phyloP scores from a whole-genome alignment of 352 stramenopile genomes.

The Stramenopiles sp. region DNA sequence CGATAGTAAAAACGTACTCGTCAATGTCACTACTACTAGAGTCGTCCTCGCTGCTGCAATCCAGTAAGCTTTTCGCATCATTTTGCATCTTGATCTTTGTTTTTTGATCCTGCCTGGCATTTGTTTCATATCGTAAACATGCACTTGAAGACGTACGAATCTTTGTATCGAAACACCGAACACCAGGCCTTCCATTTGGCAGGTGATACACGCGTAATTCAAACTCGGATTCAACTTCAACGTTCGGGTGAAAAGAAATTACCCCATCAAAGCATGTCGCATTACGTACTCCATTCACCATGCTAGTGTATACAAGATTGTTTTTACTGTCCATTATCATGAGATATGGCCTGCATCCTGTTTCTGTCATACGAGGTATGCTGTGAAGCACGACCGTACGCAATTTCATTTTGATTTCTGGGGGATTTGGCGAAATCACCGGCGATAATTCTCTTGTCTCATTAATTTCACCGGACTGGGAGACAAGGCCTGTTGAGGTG shows the following conservation, averaged over 20 bases:
- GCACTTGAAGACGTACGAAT: background rate
- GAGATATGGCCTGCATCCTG: background rate
- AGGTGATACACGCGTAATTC: background rate
- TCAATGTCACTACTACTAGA: too few species aligned
- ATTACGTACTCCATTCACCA: background rate
- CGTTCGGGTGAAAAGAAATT: background rate
- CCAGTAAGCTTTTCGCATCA: too few species aligned
- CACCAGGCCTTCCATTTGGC: background rate
- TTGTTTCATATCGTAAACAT: too few species aligned
- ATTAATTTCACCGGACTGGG: too few species aligned
- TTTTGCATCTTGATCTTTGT: too few species aligned
- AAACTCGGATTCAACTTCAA: background rate
- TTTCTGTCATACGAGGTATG: background rate
- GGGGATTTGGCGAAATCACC: too few species aligned
- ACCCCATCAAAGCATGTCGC: background rate
- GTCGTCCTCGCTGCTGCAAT: too few species aligned
- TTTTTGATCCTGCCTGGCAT: too few species aligned
- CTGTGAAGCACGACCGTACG: background rate
- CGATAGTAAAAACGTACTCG: too few species aligned
- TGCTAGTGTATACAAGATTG: background rate
- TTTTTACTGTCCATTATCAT: background rate
- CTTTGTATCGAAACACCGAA: background rate
- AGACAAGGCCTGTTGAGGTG: too few species aligned
- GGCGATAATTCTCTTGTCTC: too few species aligned
- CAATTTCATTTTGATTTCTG: background rate